Percentiles rank a stretch among this genome's conserved stretches.
phyloP scores from a whole-genome alignment of 192 early-diverging fungal species.

The Paraglomus brasilianum region DNA sequence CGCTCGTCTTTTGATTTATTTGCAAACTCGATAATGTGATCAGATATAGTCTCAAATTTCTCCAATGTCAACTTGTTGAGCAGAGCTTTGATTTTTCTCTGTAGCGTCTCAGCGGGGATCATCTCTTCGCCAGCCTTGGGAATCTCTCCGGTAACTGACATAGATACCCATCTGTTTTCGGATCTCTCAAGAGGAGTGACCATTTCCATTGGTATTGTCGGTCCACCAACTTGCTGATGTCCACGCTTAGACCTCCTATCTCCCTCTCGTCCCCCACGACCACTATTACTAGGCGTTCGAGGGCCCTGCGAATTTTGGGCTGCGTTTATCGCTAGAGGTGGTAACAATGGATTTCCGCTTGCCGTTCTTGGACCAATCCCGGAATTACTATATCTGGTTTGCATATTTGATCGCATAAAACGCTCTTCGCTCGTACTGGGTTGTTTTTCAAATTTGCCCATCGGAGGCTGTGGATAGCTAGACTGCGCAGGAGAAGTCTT shows the following conservation, averaged over 20 bases:
- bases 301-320: conserved; percentile 38
- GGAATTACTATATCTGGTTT: neutral
- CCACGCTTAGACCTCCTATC: conserved; percentile 48
- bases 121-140: conserved; percentile 43
- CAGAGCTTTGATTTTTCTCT: conserved; percentile 81
- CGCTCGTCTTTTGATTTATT: conserved; percentile 66
- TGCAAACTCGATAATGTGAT: conserved; percentile 78
- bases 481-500: conserved; percentile 2
- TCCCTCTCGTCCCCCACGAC: conserved; percentile 57
- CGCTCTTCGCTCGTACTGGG: conserved; percentile 42
- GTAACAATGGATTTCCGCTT: conserved; percentile 34
- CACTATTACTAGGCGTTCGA: conserved; percentile 54
- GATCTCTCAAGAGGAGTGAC: conserved; percentile 78
- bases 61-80: conserved; percentile 98
- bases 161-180: conserved; percentile 81
- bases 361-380: conserved; percentile 33
- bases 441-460: conserved; percentile 22
- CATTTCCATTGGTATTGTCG: conserved; percentile 55
- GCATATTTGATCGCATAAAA: conserved; percentile 25
- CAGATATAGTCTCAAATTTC: conserved; percentile 85
- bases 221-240: conserved; percentile 40
- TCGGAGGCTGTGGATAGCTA: neutral
- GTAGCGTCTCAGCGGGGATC: conserved; percentile 55
- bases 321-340: conserved; percentile 27
- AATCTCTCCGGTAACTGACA: conserved; percentile 46